phyloP scores from a whole-genome alignment of 768 basidiomycete genomes.

The Tricholoma sp. region DNA sequence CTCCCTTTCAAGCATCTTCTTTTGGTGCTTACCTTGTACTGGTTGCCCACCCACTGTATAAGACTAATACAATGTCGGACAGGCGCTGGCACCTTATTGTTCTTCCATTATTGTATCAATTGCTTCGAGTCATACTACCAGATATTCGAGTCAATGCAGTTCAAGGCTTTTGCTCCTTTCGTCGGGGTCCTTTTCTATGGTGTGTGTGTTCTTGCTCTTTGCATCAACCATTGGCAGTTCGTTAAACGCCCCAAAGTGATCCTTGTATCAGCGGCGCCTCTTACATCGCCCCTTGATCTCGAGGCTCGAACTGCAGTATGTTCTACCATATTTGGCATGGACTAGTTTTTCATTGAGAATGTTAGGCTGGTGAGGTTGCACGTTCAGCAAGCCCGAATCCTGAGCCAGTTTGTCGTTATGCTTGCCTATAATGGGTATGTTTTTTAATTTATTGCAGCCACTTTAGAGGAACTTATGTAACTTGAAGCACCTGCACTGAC shows the following conservation, averaged over 20 bases:
- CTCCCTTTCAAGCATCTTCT: constrained; percentile 15
- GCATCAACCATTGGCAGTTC: not conserved
- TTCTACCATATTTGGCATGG: not conserved
- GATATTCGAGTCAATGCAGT: constrained; percentile 19
- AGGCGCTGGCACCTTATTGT: not conserved
- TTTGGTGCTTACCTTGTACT: constrained; percentile 18
- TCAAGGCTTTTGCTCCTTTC: constrained; percentile 19
- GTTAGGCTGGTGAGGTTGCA: not conserved
- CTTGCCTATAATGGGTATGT: constrained; percentile 11
- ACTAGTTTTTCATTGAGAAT: not conserved
- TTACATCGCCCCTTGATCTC: constrained; percentile 22
- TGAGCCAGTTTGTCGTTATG: constrained; percentile 10
- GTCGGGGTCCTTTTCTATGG: constrained; percentile 20
- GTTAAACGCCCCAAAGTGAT: constrained; percentile 11
- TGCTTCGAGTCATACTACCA: constrained; percentile 6
- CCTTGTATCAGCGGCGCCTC: constrained; percentile 22
- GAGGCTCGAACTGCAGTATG: constrained; percentile 10
- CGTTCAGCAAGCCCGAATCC: constrained; percentile 9
- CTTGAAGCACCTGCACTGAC: too few species aligned
- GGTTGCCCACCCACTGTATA: constrained; percentile 1
- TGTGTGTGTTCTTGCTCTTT: constrained; percentile 11
- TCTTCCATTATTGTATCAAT: not conserved
- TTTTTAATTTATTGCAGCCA: not conserved
- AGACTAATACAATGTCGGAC: constrained; percentile 6
- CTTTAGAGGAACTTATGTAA: too few species aligned